Conservation (phyloP, 2,329 filamentous ascomycete genomes). For the Cladobotryum protrusum region DNA sequence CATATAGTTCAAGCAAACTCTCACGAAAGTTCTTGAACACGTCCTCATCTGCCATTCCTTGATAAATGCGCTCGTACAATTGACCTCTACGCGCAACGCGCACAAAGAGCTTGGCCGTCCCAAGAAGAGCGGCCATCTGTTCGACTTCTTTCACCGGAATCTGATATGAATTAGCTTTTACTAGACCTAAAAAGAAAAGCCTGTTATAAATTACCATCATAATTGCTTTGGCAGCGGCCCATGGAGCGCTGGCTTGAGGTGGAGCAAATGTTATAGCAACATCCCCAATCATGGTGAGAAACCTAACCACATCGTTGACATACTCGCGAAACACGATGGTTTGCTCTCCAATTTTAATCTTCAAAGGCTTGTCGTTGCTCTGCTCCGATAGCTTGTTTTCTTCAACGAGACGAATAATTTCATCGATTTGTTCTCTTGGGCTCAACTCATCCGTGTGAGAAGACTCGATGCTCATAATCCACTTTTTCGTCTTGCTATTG, state of each 20-base stretch:
- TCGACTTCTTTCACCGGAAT: constrained; percentile 1
- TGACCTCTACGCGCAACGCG: constrained; percentile 4
- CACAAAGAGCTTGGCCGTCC: constrained; percentile 1
- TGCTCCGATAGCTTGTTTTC: constrained; percentile 1
- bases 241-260: background rate
- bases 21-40: background rate
- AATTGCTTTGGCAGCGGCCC: constrained; percentile 4
- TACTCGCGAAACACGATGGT: background rate
- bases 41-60: background rate
- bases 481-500: background rate
- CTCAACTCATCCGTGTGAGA: background rate
- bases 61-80: constrained; percentile 1
- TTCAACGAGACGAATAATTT: background rate
- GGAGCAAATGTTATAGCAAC: background rate
- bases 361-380: background rate
- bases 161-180: background rate
- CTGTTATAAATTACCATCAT: background rate
- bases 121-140: background rate
- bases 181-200: background rate
- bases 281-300: constrained; percentile 4
- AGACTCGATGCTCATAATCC: background rate
- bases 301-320: constrained; percentile 1
- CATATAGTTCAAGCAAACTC: background rate
- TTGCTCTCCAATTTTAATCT: background rate
- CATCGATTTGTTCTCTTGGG: background rate